Base-by-base conservation (phyloP, 192 early-diverging fungal genomes). In the Phycomyces blakesleeanus region DNA sequence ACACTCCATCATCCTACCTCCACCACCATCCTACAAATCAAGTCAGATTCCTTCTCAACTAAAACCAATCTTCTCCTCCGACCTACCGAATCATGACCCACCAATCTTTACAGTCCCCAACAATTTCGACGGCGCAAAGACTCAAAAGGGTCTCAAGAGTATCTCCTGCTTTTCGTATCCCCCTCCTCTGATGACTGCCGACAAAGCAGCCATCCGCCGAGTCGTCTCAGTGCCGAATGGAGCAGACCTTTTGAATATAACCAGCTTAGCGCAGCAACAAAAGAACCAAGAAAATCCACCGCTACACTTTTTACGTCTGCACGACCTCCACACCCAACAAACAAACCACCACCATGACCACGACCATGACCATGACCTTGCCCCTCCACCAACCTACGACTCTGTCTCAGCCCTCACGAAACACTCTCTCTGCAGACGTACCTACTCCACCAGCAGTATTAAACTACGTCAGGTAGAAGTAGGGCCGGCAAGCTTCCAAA, bases 391-490 rank as follows among this genome's bases (percentile, higher is more conserved):
- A 16, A 55, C 65, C 12, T 58, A 59, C 29, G 57, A 44, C 20
- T 56, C 56, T 12, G 39, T 29, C 18, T 16, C 44, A 20, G 44
- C 29, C 5, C 44, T 40, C 12, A 52, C 50, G 11, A 38, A 44
- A 8, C 41, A 59, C 12, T 50, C 41, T 14, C 38, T 64, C 4
- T 87, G 93, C 66, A 81, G 86, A 37, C 78, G 91, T 22, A 91
- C 87, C 21, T 91, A 91, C 71, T 95, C 93, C 42, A 81, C 85
- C 55, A 89, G 85, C 68, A 90, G 87, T 26, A 87, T 95, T 72
- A 90, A 87, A 71, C 80, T 94, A 49, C 84, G 88, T 57, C 82
- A 89, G 29, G 82, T 88, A 21, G 82, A 95, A 67, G 95, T 98
- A 1, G 82, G 85, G 16, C 95, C 97, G 3, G 88, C 78, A 55